Conservation (phyloP, 805 yeast species). For the Monosporozyma yasuniensis region DNA sequence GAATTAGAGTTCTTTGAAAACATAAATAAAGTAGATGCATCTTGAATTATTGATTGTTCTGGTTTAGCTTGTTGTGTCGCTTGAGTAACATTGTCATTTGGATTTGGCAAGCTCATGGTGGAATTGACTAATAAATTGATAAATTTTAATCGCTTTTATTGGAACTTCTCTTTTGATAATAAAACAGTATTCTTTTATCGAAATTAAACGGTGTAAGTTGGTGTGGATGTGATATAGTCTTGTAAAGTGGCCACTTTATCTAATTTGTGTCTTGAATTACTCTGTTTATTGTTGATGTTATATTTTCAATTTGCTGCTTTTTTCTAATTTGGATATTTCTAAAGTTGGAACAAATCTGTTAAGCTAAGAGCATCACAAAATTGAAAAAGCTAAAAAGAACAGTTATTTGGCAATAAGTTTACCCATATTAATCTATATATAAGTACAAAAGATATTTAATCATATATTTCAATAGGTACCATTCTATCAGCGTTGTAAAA, state of each 20-base stretch:
- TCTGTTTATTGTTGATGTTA: background rate
- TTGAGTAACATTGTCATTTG: background rate
- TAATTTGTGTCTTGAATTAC: background rate
- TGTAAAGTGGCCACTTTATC: background rate
- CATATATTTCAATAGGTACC: conserved; percentile 92
- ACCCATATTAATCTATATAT: background rate
- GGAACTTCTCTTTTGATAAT: too few relatives aligned
- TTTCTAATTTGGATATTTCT: background rate
- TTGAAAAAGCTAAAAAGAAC: background rate
- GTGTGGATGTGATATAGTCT: too few relatives aligned
- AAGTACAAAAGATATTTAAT: conserved; percentile 30
- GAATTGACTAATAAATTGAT: background rate
- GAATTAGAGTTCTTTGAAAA: conserved; percentile 45
- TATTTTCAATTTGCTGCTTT: background rate
- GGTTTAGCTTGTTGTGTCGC: background rate
- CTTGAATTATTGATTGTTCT: conserved; percentile 37
- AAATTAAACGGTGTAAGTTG: too few relatives aligned
- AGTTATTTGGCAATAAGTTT: background rate
- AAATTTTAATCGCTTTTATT: background rate
- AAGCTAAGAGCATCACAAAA: background rate
- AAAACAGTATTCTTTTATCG: too few relatives aligned
- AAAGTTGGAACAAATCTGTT: background rate
- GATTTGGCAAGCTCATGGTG: background rate
- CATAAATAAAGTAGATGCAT: conserved; percentile 54
- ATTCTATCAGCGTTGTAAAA: conserved; percentile 86